These are phyloP conservation scores for Bacidia rubella DNA, from an alignment of 495 filamentous ascomycete species.

Conservation along the genomic window DNA sequence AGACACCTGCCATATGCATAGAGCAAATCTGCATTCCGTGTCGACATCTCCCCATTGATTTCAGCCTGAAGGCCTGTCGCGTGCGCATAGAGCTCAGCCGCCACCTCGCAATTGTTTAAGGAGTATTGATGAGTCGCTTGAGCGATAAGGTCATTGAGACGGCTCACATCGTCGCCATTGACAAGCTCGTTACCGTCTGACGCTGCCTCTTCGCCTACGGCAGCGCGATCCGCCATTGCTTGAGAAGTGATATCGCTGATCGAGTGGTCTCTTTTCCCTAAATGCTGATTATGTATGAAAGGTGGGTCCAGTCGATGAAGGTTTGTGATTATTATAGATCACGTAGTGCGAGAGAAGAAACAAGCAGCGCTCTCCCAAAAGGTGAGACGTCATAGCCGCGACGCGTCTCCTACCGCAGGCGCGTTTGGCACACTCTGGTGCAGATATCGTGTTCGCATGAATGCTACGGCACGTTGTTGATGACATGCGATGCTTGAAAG, in stretches of 20 bases:
- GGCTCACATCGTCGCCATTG: conserved; percentile 4
- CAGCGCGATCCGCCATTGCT: background rate
- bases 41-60: conserved; percentile 80
- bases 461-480: too few species aligned
- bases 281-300: too few species aligned
- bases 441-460: too few species aligned
- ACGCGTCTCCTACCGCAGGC: too few species aligned
- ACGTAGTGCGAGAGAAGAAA: too few species aligned
- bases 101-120: conserved; percentile 70
- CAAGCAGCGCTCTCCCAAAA: too few species aligned
- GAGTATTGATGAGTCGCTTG: conserved; percentile 59
- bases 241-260: background rate
- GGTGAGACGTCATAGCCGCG: too few species aligned
- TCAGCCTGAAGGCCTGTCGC: conserved; percentile 82
- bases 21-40: conserved; percentile 81
- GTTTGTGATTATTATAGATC: too few species aligned
- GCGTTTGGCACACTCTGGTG: too few species aligned
- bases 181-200: background rate
- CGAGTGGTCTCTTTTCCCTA: too few species aligned
- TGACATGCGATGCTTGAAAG: too few species aligned
- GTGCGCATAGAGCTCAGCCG: conserved; percentile 74
- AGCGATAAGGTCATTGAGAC: conserved; percentile 35
- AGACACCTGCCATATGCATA: conserved; percentile 87
- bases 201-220: background rate
- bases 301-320: too few species aligned